These are phyloP conservation scores for Lolium rigidum DNA, from an alignment of 176 grass and related monocot genomes.

Conservation along the genomic window DNA sequence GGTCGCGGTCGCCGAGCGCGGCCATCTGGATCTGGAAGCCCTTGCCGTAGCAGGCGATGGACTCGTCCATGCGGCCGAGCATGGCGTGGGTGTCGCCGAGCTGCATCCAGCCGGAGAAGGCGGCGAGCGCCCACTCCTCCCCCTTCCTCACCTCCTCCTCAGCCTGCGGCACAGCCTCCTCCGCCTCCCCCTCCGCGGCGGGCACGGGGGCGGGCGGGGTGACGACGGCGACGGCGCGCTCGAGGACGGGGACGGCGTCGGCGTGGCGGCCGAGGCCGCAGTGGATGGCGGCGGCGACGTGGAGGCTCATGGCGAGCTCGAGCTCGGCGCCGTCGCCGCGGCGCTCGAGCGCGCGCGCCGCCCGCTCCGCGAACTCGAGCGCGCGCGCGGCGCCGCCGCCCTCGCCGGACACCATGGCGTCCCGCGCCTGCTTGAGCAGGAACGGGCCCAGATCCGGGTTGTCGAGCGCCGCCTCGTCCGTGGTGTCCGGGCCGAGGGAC, in stretches of 20 bases:
- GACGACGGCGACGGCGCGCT: slow-evolving; percentile 80
- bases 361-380: slow-evolving; percentile 88
- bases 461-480: slow-evolving; percentile 75
- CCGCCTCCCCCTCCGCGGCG: background rate
- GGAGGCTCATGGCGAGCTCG: slow-evolving; percentile 98
- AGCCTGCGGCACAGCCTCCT: background rate
- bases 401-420: slow-evolving; percentile 81
- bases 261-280: slow-evolving; percentile 74
- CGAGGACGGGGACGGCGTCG: slow-evolving; percentile 84
- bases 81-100: slow-evolving; percentile 97
- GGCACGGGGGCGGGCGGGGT: slow-evolving; percentile 9
- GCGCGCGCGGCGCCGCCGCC: slow-evolving; percentile 80
- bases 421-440: slow-evolving; percentile 88
- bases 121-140: slow-evolving; percentile 76
- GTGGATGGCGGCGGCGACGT: slow-evolving; percentile 95
- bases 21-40: slow-evolving; percentile 96
- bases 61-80: slow-evolving; percentile 91
- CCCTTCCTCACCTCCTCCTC: slow-evolving; percentile 38
- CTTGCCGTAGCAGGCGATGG: slow-evolving; percentile 88
- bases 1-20: slow-evolving; percentile 83
- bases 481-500: slow-evolving; percentile 3
- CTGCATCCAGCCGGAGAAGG: slow-evolving; percentile 99
- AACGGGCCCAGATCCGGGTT: slow-evolving; percentile 99
- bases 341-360: slow-evolving; percentile 77
- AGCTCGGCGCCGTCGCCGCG: slow-evolving; percentile 82